Conservation (phyloP, 2,329 filamentous ascomycete genomes). For the Fusarium sp. region DNA sequence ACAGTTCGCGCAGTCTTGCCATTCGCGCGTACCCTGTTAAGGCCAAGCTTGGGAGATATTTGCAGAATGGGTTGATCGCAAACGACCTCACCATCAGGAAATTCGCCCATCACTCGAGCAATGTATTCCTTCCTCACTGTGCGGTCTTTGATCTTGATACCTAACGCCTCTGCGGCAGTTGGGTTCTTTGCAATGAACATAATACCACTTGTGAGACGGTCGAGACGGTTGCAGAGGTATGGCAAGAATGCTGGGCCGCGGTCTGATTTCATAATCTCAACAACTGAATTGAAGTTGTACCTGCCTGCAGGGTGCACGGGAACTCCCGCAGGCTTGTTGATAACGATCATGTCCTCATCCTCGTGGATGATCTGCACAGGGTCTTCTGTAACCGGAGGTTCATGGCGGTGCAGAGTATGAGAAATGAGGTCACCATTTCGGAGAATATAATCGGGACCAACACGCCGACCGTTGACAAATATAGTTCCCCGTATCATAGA, state of each 20-base stretch:
- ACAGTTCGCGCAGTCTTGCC: slow-evolving; percentile 92
- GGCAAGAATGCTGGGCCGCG: slow-evolving; percentile 67
- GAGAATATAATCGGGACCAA: slow-evolving; percentile 76
- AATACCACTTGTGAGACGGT: slow-evolving; percentile 92
- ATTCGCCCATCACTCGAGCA: slow-evolving; percentile 88
- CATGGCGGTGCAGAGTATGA: slow-evolving; percentile 94
- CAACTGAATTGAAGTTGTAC: slow-evolving; percentile 94
- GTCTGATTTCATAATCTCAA: slow-evolving; percentile 92
- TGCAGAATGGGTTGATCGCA: slow-evolving; percentile 94
- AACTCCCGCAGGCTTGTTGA: slow-evolving; percentile 95
- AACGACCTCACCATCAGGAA: slow-evolving; percentile 89
- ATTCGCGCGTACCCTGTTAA: slow-evolving; percentile 94
- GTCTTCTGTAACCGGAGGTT: slow-evolving; percentile 88
- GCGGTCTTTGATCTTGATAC: slow-evolving; percentile 79
- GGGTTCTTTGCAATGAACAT: slow-evolving; percentile 97
- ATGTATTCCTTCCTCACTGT: slow-evolving; percentile 96
- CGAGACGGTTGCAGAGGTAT: slow-evolving; percentile 89
- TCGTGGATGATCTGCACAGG: slow-evolving; percentile 89
- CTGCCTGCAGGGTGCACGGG: slow-evolving; percentile 95
- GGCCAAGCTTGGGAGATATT: slow-evolving; percentile 92
- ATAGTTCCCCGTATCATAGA: slow-evolving; percentile 87
- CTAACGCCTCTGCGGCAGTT: slow-evolving; percentile 81
- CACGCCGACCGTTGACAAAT: slow-evolving; percentile 79
- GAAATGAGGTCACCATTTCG: slow-evolving; percentile 92
- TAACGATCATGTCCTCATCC: slow-evolving; percentile 92